Evolutionary conservation across 2,329 filamentous ascomycete genomes (phyloP), one percentile per base, ranked within the genome.

Genomic region (Xylariaceae sp.): DNA sequence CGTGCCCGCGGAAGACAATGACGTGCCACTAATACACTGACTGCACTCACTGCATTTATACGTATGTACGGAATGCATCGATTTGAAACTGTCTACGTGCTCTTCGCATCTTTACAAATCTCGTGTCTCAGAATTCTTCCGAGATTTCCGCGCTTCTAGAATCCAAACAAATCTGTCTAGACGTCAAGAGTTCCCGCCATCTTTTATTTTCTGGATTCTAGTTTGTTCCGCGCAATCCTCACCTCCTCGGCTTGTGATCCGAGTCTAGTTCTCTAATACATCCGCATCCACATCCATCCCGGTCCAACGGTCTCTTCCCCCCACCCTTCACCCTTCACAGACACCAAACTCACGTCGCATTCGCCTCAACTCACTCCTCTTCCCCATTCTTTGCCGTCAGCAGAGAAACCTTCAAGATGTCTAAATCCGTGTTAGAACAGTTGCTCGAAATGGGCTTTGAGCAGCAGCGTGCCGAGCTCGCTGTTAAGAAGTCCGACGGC

Each of bases 391-490:
- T 10, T 17, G 34, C 34, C 23, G 23, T 51, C 49, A 56, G 59
- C 59, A 65, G 64, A 68, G 45, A 7, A 51, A 23, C 53, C 23
- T 23, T 7, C 73, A 76, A 67, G 63, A 86, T 84, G 76, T 80
- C 82, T 64, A 76, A 81, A 63, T 80, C 83, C 50, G 85, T 88
- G 67, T 77, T 88, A 15, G 80, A 86, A 15, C 75, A 81, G 42
- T 76, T 89, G 67, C 72, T 88, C 64, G 85, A 88, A 55, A 88
- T 89, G 85, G 86, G 86, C 75, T 99, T 99, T 71, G 90, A 96
- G 65, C 84, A 86, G 69, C 85, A 90, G 70, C 87, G 90, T 65
- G 88, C 91, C 51, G 84, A 92, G 72, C 77, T 97, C 51, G 94
- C 94, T 42, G 80, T 96, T 65, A 90, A 93, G 76, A 90, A 89